These are phyloP conservation scores for Solanum sparsipilum DNA, from an alignment of 257 asterid species.

Conservation along the genomic window DNA sequence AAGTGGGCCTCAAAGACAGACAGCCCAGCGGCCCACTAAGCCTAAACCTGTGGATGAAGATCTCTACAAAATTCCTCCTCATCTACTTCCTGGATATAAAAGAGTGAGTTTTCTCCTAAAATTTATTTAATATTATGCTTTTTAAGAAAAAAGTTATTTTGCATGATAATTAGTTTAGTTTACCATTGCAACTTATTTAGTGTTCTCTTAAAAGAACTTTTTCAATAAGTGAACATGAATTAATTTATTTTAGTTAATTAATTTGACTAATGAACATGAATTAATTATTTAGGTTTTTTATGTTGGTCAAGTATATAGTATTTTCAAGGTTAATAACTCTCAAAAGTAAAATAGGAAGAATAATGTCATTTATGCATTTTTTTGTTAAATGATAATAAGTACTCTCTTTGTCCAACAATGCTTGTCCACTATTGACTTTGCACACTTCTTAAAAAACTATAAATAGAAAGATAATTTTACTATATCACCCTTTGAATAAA, in stretches of 20 bases:
- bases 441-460: no score
- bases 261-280: no score
- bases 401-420: not conserved
- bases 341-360: not conserved
- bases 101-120: slow-evolving; percentile 19
- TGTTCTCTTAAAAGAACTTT: not conserved
- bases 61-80: slow-evolving; percentile 78
- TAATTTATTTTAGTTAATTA: no score
- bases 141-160: not conserved
- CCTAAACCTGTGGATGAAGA: slow-evolving; percentile 89
- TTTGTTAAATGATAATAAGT: not conserved
- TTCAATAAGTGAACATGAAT: not conserved
- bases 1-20: slow-evolving; percentile 14
- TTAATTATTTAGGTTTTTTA: no score
- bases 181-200: not conserved
- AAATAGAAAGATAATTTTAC: no score
- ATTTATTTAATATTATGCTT: no score
- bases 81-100: slow-evolving; percentile 44
- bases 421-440: no score
- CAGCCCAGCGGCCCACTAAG: not conserved
- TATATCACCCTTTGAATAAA: no score
- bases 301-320: not conserved
- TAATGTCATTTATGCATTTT: not conserved
- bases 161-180: not conserved
- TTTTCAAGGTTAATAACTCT: not conserved